phyloP scores from a whole-genome alignment of 1,284 basidiomycete genomes.

The Singerocomus rubriflavus region DNA sequence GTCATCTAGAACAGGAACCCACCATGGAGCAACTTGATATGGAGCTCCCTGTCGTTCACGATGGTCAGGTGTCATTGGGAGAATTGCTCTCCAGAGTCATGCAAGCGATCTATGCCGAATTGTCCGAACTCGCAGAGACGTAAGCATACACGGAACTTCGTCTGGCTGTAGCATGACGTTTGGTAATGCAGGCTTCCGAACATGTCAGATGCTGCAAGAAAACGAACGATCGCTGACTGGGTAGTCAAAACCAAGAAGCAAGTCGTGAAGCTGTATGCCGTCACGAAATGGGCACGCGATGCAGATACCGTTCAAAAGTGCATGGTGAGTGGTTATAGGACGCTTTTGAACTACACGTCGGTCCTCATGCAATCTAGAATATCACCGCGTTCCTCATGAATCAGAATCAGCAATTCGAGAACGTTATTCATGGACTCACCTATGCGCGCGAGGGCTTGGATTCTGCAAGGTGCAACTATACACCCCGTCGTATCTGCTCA shows the following conservation, averaged over 20 bases:
- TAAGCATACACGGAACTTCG: conserved; percentile 38
- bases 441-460: conserved; percentile 66
- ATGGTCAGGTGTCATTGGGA: conserved; percentile 73
- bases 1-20: conserved; percentile 38
- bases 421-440: conserved; percentile 61
- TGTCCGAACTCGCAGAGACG: conserved; percentile 85
- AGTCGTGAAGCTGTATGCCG: conserved; percentile 84
- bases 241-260: conserved; percentile 87
- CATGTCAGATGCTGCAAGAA: conserved; percentile 78
- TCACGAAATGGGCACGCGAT: conserved; percentile 80
- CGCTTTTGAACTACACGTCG: not conserved
- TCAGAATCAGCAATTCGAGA: conserved; percentile 81
- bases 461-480: conserved; percentile 53
- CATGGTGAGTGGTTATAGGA: conserved; percentile 52
- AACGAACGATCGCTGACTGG: conserved; percentile 81
- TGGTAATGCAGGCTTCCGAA: conserved; percentile 64
- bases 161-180: conserved; percentile 1
- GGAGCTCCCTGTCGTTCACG: conserved; percentile 73
- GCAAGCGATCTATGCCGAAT: conserved; percentile 79
- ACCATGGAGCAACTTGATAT: conserved; percentile 60
- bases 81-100: conserved; percentile 74
- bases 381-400: conserved; percentile 80
- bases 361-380: conserved; percentile 48
- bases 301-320: conserved; percentile 78
- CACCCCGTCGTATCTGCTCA: not conserved